Evolutionary conservation across 1,284 basidiomycete species (phyloP).

Genomic region (Coniophora puteana): DNA sequence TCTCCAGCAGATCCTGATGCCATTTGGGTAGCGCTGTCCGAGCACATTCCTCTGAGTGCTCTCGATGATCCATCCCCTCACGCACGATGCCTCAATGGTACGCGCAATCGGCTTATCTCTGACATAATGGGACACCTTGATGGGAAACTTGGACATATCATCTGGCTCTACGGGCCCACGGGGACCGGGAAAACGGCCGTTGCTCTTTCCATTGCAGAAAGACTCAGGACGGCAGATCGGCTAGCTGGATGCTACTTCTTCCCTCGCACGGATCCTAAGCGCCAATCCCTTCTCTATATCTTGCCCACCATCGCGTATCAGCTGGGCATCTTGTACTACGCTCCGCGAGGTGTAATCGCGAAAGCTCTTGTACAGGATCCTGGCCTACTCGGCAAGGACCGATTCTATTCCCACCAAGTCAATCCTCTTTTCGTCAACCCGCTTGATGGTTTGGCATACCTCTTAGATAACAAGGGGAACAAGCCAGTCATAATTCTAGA

Average conservation of each 20-base stretch:
- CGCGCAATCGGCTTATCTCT: too few relatives aligned
- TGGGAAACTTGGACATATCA: too few relatives aligned
- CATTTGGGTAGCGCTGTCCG: too few relatives aligned
- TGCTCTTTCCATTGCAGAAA: conserved; percentile 4
- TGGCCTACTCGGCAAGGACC: not conserved
- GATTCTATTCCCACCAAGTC: conserved; percentile 2
- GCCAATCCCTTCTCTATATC: not conserved
- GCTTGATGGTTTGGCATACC: not conserved
- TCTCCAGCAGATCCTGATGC: too few relatives aligned
- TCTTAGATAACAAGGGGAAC: too few relatives aligned
- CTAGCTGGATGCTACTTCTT: conserved; percentile 5
- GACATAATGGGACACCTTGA: too few relatives aligned
- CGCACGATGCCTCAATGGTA: too few relatives aligned
- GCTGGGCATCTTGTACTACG: not conserved
- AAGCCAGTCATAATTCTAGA: too few relatives aligned
- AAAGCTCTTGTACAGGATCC: not conserved
- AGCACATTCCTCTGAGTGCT: too few relatives aligned
- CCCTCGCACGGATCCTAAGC: not conserved
- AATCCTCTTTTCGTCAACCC: not conserved
- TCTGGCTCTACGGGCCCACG: not conserved
- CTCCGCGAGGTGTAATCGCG: not conserved
- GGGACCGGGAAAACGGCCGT: conserved; percentile 3
- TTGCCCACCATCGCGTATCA: conserved; percentile 2
- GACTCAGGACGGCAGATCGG: not conserved
- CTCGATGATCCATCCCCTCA: too few relatives aligned